Percentiles rank a stretch among this genome's conserved stretches.
These are phyloP conservation scores for Selaginella tamariscina DNA, from an alignment of 75 land plant species.

Conservation along the genomic window DNA sequence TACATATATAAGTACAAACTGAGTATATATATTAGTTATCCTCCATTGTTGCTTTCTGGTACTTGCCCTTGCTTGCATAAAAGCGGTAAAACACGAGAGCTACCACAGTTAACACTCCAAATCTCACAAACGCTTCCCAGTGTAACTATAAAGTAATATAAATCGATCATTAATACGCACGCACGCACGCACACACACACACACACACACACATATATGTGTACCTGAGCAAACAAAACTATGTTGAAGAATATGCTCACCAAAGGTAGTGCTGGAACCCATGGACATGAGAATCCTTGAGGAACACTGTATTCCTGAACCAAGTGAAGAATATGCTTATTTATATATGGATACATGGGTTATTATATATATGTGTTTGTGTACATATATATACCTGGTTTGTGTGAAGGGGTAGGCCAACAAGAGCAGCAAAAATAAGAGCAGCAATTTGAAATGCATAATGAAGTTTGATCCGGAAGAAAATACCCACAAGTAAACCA, in stretches of 20 bases:
- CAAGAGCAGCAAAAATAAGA: constrained; percentile 29
- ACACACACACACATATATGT: too few relatives aligned
- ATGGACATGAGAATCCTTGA: constrained; percentile 83
- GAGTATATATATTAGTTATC: background rate
- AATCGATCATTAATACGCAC: too few relatives aligned
- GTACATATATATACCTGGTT: constrained; percentile 77
- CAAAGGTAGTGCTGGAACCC: constrained; percentile 63
- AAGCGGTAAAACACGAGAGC: constrained; percentile 49
- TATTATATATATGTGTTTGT: too few relatives aligned
- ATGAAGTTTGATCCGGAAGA: constrained; percentile 41
- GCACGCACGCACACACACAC: too few relatives aligned
- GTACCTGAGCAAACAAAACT: constrained; percentile 91
- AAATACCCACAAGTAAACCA: constrained; percentile 65
- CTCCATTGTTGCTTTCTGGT: background rate
- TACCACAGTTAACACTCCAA: constrained; percentile 41
- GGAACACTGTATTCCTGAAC: constrained; percentile 50
- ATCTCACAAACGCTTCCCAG: constrained; percentile 84
- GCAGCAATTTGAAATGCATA: constrained; percentile 34
- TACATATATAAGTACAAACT: too few relatives aligned
- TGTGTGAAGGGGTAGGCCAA: constrained; percentile 38
- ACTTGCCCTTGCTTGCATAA: constrained; percentile 32
- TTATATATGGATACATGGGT: too few relatives aligned
- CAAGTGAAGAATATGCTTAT: constrained; percentile 7
- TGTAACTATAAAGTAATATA: constrained; percentile 53
- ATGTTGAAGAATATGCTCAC: constrained; percentile 67